Evolutionary conservation across 1,139 yeast species (phyloP).

Genomic region (Lodderomyces metapsilosis): DNA sequence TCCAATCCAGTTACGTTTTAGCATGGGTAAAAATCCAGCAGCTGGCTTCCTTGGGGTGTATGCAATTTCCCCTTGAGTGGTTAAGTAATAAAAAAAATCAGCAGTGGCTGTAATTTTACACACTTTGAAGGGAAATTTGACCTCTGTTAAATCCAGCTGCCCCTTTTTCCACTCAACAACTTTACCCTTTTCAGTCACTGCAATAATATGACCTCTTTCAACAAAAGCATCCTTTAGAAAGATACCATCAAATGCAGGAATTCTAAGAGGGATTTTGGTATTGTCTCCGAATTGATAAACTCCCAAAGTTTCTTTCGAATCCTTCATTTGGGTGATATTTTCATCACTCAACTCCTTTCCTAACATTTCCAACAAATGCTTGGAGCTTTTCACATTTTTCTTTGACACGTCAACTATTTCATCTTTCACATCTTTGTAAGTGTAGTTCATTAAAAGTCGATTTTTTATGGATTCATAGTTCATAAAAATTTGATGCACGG

Average conservation of each 20-base stretch:
- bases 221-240: conserved; percentile 58
- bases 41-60: conserved; percentile 43
- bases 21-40: conserved; percentile 17
- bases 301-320: conserved; percentile 30
- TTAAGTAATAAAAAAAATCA: conserved; percentile 58
- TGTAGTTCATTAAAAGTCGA: conserved; percentile 23
- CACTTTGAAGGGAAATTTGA: conserved; percentile 40
- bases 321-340: conserved; percentile 20
- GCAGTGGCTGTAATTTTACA: conserved; percentile 53
- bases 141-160: conserved; percentile 19
- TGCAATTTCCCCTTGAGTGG: conserved; percentile 50
- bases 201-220: conserved; percentile 49
- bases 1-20: conserved; percentile 27
- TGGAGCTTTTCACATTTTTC: conserved; percentile 28
- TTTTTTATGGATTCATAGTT: conserved; percentile 35
- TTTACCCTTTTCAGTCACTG: conserved; percentile 71
- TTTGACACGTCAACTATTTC: conserved; percentile 24
- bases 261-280: conserved; percentile 55
- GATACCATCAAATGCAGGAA: conserved; percentile 63
- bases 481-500: conserved; percentile 40
- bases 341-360: conserved; percentile 34
- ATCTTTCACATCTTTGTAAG: conserved; percentile 31
- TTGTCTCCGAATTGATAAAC: conserved; percentile 41
- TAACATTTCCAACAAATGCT: conserved; percentile 25
- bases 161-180: conserved; percentile 66